Percentiles rank a stretch among this genome's conserved stretches.
Conservation (phyloP, 495 filamentous ascomycete species). For the Penicillium malachiteum region DNA sequence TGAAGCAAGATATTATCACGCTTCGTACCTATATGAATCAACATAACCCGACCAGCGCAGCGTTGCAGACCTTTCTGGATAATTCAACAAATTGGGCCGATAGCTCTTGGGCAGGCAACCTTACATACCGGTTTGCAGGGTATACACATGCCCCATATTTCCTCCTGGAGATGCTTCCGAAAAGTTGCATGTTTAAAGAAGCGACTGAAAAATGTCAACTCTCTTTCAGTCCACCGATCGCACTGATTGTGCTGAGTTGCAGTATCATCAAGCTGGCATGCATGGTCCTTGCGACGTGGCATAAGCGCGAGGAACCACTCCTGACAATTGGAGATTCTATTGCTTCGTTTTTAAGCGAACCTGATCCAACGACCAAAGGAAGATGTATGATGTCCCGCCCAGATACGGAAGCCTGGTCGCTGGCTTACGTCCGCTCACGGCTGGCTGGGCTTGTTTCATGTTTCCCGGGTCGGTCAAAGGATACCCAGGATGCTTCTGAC, state of each 20-base stretch:
- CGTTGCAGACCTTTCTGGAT: not conserved
- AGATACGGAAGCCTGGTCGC: too few species aligned
- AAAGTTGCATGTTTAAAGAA: not conserved
- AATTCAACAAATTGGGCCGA: not conserved
- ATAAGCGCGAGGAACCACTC: constrained; percentile 1
- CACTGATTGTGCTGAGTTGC: not conserved
- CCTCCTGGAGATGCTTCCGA: not conserved
- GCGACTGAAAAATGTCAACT: not conserved
- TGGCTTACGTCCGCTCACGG: too few species aligned
- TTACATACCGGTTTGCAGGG: not conserved
- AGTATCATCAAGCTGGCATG: constrained; percentile 35
- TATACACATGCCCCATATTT: not conserved
- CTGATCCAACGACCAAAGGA: constrained; percentile 19
- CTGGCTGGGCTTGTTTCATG: too few species aligned
- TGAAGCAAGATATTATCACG: not conserved
- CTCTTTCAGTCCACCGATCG: not conserved
- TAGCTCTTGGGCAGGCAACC: not conserved
- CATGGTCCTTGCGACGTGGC: constrained; percentile 27
- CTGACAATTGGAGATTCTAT: constrained; percentile 28
- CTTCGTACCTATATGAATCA: not conserved
- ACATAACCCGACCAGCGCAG: not conserved
- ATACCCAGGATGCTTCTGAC: too few species aligned
- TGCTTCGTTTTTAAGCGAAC: constrained; percentile 20
- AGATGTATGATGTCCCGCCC: constrained; percentile 7
- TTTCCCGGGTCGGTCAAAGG: too few species aligned